Evolutionary conservation across 192 early-diverging fungal genomes (phyloP), one percentile per base, ranked within the genome.

Genomic region (Podila epigama): DNA sequence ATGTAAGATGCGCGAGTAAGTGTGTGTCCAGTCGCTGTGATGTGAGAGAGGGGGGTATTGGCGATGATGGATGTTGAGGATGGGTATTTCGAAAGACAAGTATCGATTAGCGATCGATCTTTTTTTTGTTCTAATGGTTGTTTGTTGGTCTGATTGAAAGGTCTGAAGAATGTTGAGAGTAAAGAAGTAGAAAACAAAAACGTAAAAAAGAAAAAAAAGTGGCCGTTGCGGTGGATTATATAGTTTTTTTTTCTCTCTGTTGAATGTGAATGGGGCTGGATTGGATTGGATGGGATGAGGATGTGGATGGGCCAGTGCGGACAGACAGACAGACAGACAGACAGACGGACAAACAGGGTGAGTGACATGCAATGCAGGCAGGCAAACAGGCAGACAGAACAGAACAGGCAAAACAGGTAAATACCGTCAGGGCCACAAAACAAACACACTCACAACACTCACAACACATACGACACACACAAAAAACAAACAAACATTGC

Each of bases 191-290:
- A 22, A 52, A 34, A 22, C 8, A 65, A n/a, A 37, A 28, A 40
- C 39, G 29, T 32, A 39, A 37, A 59, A 59, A 59, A 39, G 34
- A 59, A 59, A n/a, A 37, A 60, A 37, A 60, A 36, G 29, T 25
- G 40, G 28, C 58, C 58, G 58, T 39, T 39, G 25, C 34, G 25
- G 34, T 20, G n/a, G 44, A 48, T 22, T 48, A 22, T 48, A 48
- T 48, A 48, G n/a, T 22, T 22, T 48, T 48, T 48, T 48, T 15
- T 8, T 7, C 58, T 37, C 58, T 28, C 4, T 37, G 22, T n/a
- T 35, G 33, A 33, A 32, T 60, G 36, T 9, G 36, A 36, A 9
- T 25, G 16, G 18, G 28, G 22, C 34, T 39, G 39, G 27, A 15
- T 25, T 18, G 1, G 12, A 31, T 1, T n/a, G 33, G 15, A 18